A percentile compares a stretch with the other conserved stretches of the same genome.
Conservation (phyloP, 2,329 filamentous ascomycete genomes). For the Talaromyces piceae region DNA sequence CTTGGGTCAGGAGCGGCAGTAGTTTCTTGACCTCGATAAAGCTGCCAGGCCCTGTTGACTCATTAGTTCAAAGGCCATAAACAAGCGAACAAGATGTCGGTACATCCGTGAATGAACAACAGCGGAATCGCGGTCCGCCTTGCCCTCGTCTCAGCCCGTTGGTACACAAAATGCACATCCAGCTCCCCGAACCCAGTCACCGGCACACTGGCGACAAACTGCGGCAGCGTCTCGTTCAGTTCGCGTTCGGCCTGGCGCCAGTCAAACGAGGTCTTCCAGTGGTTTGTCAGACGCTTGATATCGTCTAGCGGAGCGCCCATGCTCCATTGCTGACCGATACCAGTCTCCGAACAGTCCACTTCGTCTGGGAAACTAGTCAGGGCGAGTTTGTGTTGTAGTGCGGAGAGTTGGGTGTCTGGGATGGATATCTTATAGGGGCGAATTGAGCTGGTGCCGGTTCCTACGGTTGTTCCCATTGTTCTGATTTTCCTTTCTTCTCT, state of each 20-base stretch:
- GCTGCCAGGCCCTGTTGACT: slow-evolving; percentile 51
- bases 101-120: slow-evolving; percentile 60
- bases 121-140: slow-evolving; percentile 50
- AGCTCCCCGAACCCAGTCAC: slow-evolving; percentile 54
- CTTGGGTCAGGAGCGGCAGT: slow-evolving; percentile 41
- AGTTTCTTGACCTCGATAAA: slow-evolving; percentile 60
- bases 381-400: slow-evolving; percentile 50
- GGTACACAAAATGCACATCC: slow-evolving; percentile 59
- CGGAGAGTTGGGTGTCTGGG: slow-evolving; percentile 45
- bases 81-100: slow-evolving; percentile 5
- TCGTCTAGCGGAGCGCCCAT: slow-evolving; percentile 53
- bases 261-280: slow-evolving; percentile 53
- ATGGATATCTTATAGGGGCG: slow-evolving; percentile 44
- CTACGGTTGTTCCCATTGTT: not conserved
- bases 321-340: slow-evolving; percentile 29
- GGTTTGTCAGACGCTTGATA: slow-evolving; percentile 49
- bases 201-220: slow-evolving; percentile 48
- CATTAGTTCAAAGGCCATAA: not conserved
- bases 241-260: slow-evolving; percentile 54
- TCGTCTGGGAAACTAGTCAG: slow-evolving; percentile 52
- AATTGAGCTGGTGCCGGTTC: slow-evolving; percentile 13
- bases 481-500: no score
- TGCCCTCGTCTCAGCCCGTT: slow-evolving; percentile 39
- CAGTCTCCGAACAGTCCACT: slow-evolving; percentile 30
- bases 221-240: slow-evolving; percentile 52